Base-by-base conservation (phyloP, 2,329 filamentous ascomycete genomes). In the Aspergillus udagawae region DNA sequence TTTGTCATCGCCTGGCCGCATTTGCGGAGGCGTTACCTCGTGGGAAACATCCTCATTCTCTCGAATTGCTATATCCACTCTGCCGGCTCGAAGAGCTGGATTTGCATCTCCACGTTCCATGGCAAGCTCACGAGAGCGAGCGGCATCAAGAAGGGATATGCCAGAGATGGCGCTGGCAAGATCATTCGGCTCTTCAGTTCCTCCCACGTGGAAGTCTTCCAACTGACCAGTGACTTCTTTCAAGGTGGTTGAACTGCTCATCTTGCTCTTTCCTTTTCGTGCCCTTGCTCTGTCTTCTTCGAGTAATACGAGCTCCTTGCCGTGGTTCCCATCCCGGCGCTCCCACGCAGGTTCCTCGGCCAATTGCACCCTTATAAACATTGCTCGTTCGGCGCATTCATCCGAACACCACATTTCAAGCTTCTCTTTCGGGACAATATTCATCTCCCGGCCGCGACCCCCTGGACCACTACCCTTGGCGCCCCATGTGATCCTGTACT, bases 351-450 rank as follows among this genome's bases (percentile, higher is more conserved):
- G 91, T 60, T 89, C 87, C 69, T 94, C 89, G 63, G 84, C 88
- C 42, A 97, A 83, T 79, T 99, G 94, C 25, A 95, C 89, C 68
- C 92, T 90, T 65, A 97, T 82, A 73, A 92, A 96, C 63, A 96
- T 80, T 2, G 90, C 92, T 51, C 90, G 83, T 62, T 85, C 84
- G 2, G 90, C 90, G 75, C 94, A 99, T 42, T 81, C 81, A 54
- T 87, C 81, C 0, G 87, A 90, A 74, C 94, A 99, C 91, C 92
- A 99, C 74, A 87, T 89, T 75, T 94, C 90, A 17, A 92, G 74
- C 67, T 91, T 86, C 63, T 86, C 84, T 53, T 82, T 84, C 58
- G 85, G 82, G 27, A 95, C 86, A 50, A 96, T 88, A 61, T 80
- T 79, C 63, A 84, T 77, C 48, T 79, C 79, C 61, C 81, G 82